Conservation (phyloP, 257 asterid species). For the Haberlea rhodopensis region DNA sequence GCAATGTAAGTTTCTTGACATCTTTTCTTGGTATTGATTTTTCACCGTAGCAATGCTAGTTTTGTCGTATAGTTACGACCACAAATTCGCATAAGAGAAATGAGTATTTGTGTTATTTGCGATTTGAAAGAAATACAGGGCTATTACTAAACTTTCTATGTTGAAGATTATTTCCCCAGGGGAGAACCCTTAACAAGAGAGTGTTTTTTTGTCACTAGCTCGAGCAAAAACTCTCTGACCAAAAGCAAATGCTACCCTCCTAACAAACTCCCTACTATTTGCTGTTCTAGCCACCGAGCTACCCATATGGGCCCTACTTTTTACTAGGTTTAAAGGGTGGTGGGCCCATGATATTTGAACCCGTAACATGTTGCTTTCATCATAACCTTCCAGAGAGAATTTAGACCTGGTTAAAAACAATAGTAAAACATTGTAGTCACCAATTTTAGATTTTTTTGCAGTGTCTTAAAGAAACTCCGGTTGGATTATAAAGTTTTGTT, state of each 20-base stretch:
- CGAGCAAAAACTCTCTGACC: background rate
- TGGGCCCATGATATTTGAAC: background rate
- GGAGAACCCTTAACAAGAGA: background rate
- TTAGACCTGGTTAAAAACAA: background rate
- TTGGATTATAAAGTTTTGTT: background rate
- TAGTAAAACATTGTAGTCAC: background rate
- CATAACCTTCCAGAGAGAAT: background rate
- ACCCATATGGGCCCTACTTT: too few species aligned
- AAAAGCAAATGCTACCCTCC: background rate
- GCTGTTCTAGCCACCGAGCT: background rate
- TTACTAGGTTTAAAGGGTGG: background rate
- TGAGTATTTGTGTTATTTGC: background rate
- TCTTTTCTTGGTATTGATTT: conserved; percentile 14
- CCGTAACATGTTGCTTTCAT: background rate
- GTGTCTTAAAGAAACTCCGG: background rate
- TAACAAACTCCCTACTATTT: background rate
- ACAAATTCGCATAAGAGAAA: background rate
- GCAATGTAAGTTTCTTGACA: conserved; percentile 66
- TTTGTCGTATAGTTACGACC: background rate
- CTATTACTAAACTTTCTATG: background rate
- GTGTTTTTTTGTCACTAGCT: background rate
- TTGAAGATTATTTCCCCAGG: background rate
- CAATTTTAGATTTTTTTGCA: background rate
- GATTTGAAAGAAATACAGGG: background rate
- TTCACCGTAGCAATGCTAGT: background rate